These are phyloP conservation scores for Margaritispora aquatica DNA, from an alignment of 495 filamentous ascomycete genomes.

Conservation along the genomic window DNA sequence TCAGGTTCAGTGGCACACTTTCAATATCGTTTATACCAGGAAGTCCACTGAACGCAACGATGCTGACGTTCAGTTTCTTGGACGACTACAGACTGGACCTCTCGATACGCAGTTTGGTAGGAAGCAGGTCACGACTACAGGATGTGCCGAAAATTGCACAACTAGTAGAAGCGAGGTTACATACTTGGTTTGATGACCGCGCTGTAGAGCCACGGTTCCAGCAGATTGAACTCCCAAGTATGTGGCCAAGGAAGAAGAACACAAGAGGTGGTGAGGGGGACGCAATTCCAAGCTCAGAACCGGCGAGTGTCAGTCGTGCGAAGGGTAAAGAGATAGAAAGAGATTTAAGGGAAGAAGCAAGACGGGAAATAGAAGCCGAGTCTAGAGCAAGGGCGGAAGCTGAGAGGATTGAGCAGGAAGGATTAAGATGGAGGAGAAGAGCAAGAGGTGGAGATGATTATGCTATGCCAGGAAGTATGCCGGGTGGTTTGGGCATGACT, in stretches of 20 bases:
- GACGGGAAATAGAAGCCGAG: slow-evolving; percentile 39
- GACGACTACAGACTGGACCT: slow-evolving; percentile 95
- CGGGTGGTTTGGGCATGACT: slow-evolving; percentile 16
- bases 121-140: slow-evolving; percentile 80
- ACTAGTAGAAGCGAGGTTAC: slow-evolving; percentile 82
- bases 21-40: slow-evolving; percentile 84
- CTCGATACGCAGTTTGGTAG: slow-evolving; percentile 84
- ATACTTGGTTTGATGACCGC: slow-evolving; percentile 95
- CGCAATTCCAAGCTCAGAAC: slow-evolving; percentile 7
- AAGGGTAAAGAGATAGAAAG: slow-evolving; percentile 41
- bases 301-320: slow-evolving; percentile 31
- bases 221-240: slow-evolving; percentile 83
- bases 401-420: slow-evolving; percentile 12
- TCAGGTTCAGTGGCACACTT: slow-evolving; percentile 89
- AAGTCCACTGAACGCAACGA: slow-evolving; percentile 53
- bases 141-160: slow-evolving; percentile 98
- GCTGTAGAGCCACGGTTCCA: slow-evolving; percentile 94
- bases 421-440: slow-evolving; percentile 17
- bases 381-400: slow-evolving; percentile 25
- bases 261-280: slow-evolving; percentile 56
- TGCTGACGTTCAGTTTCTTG: slow-evolving; percentile 88
- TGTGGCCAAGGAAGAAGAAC: slow-evolving; percentile 89
- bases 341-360: slow-evolving; percentile 39
- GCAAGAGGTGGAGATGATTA: slow-evolving; percentile 21
- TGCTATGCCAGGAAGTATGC: slow-evolving; percentile 27